Evolutionary conservation across 345 rosid genomes (phyloP).

Genomic region (Euphorbia tirucalli): DNA sequence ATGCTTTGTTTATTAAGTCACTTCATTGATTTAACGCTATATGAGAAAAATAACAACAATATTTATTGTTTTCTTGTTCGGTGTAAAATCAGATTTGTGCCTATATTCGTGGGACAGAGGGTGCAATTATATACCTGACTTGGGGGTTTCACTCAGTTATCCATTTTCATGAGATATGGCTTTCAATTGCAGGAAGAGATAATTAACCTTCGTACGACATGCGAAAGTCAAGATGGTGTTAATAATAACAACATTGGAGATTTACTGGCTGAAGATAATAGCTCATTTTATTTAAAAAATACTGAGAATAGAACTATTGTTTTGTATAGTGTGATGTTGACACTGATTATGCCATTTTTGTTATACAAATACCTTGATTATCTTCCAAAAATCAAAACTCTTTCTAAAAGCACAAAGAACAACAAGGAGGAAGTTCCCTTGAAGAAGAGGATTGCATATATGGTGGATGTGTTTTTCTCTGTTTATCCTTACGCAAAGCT

Average conservation of each 20-base stretch:
- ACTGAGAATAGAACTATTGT: constrained; percentile 59
- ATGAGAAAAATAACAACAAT: too few species aligned
- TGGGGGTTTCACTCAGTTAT: not conserved
- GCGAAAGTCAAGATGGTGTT: constrained; percentile 35
- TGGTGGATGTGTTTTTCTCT: constrained; percentile 85
- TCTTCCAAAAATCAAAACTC: constrained; percentile 54
- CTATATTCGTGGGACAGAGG: too few species aligned
- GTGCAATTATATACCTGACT: not conserved
- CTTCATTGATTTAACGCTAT: too few species aligned
- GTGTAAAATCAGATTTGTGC: too few species aligned
- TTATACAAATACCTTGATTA: constrained; percentile 69
- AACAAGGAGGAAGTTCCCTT: constrained; percentile 73
- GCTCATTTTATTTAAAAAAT: constrained; percentile 31
- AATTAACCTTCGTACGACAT: constrained; percentile 39
- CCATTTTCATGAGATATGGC: constrained; percentile 5
- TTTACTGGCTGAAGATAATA: constrained; percentile 32
- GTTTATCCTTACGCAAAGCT: constrained; percentile 87
- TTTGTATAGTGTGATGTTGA: constrained; percentile 50
- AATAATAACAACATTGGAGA: constrained; percentile 26
- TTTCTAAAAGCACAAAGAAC: constrained; percentile 43
- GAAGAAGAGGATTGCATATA: constrained; percentile 87
- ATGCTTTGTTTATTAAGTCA: too few species aligned
- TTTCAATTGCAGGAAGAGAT: constrained; percentile 65
- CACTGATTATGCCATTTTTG: constrained; percentile 58
- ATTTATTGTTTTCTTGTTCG: too few species aligned